Evolutionary conservation across 2,329 filamentous ascomycete genomes (phyloP).

Genomic region (Pseudomassariella vexata): DNA sequence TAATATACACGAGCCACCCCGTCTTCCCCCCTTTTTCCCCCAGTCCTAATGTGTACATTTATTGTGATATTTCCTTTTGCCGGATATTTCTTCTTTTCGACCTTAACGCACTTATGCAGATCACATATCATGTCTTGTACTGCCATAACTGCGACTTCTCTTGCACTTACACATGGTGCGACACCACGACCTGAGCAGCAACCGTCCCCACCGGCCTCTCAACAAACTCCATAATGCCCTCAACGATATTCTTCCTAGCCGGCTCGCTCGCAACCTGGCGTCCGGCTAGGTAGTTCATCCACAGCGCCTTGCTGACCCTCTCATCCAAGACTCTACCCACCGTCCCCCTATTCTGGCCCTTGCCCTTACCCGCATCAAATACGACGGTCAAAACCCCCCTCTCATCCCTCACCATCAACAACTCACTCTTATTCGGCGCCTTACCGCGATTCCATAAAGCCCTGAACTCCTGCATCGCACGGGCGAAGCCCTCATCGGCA

Average conservation of each 20-base stretch:
- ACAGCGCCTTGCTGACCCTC: slow-evolving; percentile 72
- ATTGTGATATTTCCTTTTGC: too few relatives aligned
- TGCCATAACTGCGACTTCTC: too few relatives aligned
- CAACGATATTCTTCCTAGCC: slow-evolving; percentile 74
- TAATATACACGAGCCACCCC: too few relatives aligned
- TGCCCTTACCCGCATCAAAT: slow-evolving; percentile 52
- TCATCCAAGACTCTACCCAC: slow-evolving; percentile 74
- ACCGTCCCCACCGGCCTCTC: slow-evolving; percentile 79
- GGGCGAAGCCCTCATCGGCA: slow-evolving; percentile 70
- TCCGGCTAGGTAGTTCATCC: slow-evolving; percentile 86
- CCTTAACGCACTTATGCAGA: too few relatives aligned
- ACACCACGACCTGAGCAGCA: slow-evolving; percentile 6
- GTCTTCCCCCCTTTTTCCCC: too few relatives aligned
- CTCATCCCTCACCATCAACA: slow-evolving; percentile 65
- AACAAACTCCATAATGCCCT: slow-evolving; percentile 83
- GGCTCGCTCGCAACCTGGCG: slow-evolving; percentile 80
- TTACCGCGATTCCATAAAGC: slow-evolving; percentile 73
- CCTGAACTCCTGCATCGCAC: slow-evolving; percentile 73
- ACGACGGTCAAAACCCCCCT: slow-evolving; percentile 62
- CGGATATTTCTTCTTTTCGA: too few relatives aligned
- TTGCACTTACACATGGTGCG: too few relatives aligned
- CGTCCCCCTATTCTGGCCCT: slow-evolving; percentile 54
- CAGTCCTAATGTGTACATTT: too few relatives aligned
- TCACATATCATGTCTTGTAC: too few relatives aligned
- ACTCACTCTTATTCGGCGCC: slow-evolving; percentile 72